Percentiles rank a stretch among this genome's conserved stretches.
These are phyloP conservation scores for Aspergillus sp. DNA, from an alignment of 2,329 filamentous ascomycete species.

Conservation along the genomic window DNA sequence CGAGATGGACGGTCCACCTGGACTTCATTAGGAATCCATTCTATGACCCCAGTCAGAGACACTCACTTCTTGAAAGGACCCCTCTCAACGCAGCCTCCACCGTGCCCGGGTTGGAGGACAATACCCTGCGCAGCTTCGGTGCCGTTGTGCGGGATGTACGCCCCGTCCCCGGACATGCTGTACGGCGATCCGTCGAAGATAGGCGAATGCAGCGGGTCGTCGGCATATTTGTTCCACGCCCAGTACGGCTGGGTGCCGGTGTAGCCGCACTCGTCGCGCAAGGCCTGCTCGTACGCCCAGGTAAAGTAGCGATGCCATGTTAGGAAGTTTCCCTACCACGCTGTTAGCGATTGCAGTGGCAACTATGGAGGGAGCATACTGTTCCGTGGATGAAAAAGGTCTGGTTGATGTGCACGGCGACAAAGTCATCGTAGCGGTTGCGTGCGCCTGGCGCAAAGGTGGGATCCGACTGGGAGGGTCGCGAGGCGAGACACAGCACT, in stretches of 20 bases:
- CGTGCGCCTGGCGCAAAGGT: slow-evolving; percentile 43
- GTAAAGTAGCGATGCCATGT: slow-evolving; percentile 48
- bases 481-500: slow-evolving; percentile 41
- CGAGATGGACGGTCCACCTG: slow-evolving; percentile 30
- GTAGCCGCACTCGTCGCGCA: slow-evolving; percentile 47
- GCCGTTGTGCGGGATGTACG: slow-evolving; percentile 21
- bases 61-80: slow-evolving; percentile 35
- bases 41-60: not conserved
- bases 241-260: slow-evolving; percentile 44
- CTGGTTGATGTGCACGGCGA: slow-evolving; percentile 50
- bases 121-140: slow-evolving; percentile 32
- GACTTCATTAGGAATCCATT: not conserved
- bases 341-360: not conserved
- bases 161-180: slow-evolving; percentile 41
- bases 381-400: slow-evolving; percentile 44
- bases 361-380: slow-evolving; percentile 26
- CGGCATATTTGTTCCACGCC: slow-evolving; percentile 36
- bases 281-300: slow-evolving; percentile 44
- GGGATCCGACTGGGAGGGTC: slow-evolving; percentile 12
- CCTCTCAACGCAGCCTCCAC: slow-evolving; percentile 36
- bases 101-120: slow-evolving; percentile 52
- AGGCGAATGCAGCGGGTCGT: slow-evolving; percentile 28
- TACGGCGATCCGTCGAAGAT: slow-evolving; percentile 36
- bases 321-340: slow-evolving; percentile 32
- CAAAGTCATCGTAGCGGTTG: slow-evolving; percentile 52